Base-by-base conservation (phyloP, 2,329 filamentous ascomycete genomes). In the Trichoderma afroharzianum region DNA sequence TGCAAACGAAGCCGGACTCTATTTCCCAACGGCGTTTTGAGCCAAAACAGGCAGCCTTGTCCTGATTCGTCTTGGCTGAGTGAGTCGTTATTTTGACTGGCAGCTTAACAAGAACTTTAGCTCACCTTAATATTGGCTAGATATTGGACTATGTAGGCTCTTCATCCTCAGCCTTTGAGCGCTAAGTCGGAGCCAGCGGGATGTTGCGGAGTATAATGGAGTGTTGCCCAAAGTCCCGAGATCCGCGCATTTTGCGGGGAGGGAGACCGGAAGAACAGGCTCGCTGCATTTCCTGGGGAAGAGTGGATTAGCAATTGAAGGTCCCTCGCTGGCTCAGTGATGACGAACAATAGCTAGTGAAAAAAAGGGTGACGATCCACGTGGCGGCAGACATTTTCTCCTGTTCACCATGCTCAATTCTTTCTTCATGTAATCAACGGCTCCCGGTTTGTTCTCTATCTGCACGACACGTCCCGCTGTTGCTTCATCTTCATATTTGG, bases 171-270 rank as follows among this genome's bases (percentile, higher is more conserved):
- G 66, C 39, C 36, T n/a, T 61, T 30, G 12, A 33, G 39, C 36
- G 28, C 57, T 58, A 47, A 11, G 12, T 69, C 66, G 66, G 66
- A 62, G 39, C 28, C 33, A 18, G 32, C 66, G 57, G 66, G 66
- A 58, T n/a, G 24, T 36, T 61, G 66, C 66, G 57, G 66, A 69
- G 66, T 47, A 36, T 8, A 30, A 57, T 69, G 57, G 39, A 68
- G 33, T 15, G 33, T 6, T 30, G 28, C 8, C 28, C 18, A 59
- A 55, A 39, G 33, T 68, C 64, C 63, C 64, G 36, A 43, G 53
- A 68, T 59, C 24, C 53, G 53, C 53, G 55, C 47, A 67, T 28
- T 50, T 26, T 50, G 62, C 62, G 62, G 62, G 62, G 62, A 50
- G 63, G 5, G 14, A 67, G 36, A 57, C 47, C 32, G 30, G 21